These are phyloP conservation scores for Pleurotus citrinopileatus DNA, from an alignment of 768 basidiomycete genomes.

Conservation along the genomic window DNA sequence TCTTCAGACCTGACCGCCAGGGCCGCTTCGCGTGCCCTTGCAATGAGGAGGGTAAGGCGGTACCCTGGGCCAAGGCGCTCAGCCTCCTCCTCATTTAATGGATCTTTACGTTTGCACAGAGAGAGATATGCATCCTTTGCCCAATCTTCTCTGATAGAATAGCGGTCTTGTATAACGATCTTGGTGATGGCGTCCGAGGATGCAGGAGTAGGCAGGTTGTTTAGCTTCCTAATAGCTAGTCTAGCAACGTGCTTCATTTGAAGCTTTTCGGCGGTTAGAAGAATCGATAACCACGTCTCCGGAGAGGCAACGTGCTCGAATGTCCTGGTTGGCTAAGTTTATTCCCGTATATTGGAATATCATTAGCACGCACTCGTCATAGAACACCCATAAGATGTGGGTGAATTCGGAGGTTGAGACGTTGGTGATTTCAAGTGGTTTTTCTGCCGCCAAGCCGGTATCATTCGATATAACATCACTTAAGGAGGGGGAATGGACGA, in stretches of 20 bases:
- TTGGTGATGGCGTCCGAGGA: background rate
- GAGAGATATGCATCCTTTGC: conserved; percentile 26
- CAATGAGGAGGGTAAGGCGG: conserved; percentile 6
- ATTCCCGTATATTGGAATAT: background rate
- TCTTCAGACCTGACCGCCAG: background rate
- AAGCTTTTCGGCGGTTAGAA: background rate
- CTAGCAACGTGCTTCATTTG: background rate
- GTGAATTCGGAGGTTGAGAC: background rate
- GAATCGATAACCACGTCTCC: background rate
- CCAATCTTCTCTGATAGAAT: background rate
- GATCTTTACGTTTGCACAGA: conserved; percentile 29
- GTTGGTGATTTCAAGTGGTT: background rate
- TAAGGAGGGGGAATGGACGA: background rate
- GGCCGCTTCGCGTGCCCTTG: conserved; percentile 8
- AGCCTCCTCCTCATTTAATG: conserved; percentile 27
- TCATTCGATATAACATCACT: background rate
- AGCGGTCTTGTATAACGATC: background rate
- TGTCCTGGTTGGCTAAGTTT: background rate
- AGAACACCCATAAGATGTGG: background rate
- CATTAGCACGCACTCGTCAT: background rate
- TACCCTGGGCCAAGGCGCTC: conserved; percentile 30
- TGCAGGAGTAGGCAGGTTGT: too few relatives aligned
- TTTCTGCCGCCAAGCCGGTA: background rate
- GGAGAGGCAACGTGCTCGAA: background rate
- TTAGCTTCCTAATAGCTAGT: background rate